phyloP scores from a whole-genome alignment of 192 early-diverging fungal genomes.

The Diversispora eburnea region DNA sequence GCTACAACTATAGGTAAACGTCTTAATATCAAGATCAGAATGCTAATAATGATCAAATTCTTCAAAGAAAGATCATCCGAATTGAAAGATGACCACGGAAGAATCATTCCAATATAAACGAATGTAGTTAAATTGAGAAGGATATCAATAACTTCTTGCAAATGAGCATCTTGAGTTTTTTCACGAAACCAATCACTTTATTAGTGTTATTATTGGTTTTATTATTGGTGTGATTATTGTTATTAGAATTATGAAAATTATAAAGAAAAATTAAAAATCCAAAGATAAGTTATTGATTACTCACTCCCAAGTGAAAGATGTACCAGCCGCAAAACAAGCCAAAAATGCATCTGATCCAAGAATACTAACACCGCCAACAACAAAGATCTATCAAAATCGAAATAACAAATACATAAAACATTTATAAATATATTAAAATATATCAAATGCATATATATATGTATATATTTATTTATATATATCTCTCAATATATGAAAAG shows the following conservation, averaged over 20 bases:
- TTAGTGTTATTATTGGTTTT: too few species aligned
- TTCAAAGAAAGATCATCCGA: constrained; percentile 51
- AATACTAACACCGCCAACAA: constrained; percentile 59
- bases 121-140: constrained; percentile 84
- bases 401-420: not conserved
- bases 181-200: constrained; percentile 77
- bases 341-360: constrained; percentile 63
- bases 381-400: constrained; percentile 32
- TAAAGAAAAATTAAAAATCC: too few species aligned
- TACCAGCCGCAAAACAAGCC: constrained; percentile 63
- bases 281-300: too few species aligned
- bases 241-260: too few species aligned
- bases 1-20: constrained; percentile 65
- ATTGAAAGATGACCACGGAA: constrained; percentile 69
- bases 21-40: constrained; percentile 62
- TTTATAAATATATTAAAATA: not conserved
- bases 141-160: constrained; percentile 80
- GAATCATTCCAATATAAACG: constrained; percentile 79
- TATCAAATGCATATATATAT: not conserved
- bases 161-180: constrained; percentile 69
- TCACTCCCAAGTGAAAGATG: constrained; percentile 71
- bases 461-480: too few species aligned
- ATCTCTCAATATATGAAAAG: too few species aligned
- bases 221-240: too few species aligned
- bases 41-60: constrained; percentile 54